Conservation (phyloP, 1,284 basidiomycete genomes). For the Cystobasidiaceae sp. region DNA sequence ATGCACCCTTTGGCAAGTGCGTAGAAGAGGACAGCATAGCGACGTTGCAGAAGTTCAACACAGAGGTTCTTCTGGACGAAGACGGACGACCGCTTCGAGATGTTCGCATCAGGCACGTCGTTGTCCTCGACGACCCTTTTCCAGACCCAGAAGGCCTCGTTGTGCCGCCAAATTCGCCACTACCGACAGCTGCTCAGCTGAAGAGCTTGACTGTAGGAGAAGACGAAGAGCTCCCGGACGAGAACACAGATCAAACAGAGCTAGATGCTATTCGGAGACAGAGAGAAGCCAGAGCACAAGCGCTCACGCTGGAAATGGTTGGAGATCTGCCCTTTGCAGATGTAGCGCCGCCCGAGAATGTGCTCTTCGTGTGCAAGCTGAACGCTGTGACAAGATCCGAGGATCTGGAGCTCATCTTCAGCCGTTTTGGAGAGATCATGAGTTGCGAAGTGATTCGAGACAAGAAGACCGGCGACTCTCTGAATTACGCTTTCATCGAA, state of each 20-base stretch:
- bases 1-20: slow-evolving; percentile 90
- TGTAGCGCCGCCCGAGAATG: slow-evolving; percentile 95
- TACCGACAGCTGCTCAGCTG: slow-evolving; percentile 46
- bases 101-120: slow-evolving; percentile 83
- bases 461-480: slow-evolving; percentile 87
- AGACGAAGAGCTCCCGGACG: slow-evolving; percentile 67
- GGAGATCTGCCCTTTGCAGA: slow-evolving; percentile 97
- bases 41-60: slow-evolving; percentile 75
- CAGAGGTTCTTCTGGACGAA: slow-evolving; percentile 76
- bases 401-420: slow-evolving; percentile 95
- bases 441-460: slow-evolving; percentile 96
- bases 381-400: slow-evolving; percentile 93
- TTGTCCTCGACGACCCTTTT: slow-evolving; percentile 93
- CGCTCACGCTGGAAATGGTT: slow-evolving; percentile 97
- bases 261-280: slow-evolving; percentile 70
- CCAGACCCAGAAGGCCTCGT: slow-evolving; percentile 72
- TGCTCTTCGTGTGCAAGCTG: slow-evolving; percentile 96
- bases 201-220: slow-evolving; percentile 67
- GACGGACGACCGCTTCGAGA: slow-evolving; percentile 87
- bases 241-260: slow-evolving; percentile 57
- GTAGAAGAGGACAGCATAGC: slow-evolving; percentile 76
- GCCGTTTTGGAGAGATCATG: slow-evolving; percentile 88
- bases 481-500: slow-evolving; percentile 99
- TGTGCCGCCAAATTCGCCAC: slow-evolving; percentile 70
- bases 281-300: slow-evolving; percentile 83